A percentile compares a stretch with the other conserved stretches of the same genome.
Evolutionary conservation across 2,329 filamentous ascomycete species (phyloP).

Genomic region (Neospermospora avenae): DNA sequence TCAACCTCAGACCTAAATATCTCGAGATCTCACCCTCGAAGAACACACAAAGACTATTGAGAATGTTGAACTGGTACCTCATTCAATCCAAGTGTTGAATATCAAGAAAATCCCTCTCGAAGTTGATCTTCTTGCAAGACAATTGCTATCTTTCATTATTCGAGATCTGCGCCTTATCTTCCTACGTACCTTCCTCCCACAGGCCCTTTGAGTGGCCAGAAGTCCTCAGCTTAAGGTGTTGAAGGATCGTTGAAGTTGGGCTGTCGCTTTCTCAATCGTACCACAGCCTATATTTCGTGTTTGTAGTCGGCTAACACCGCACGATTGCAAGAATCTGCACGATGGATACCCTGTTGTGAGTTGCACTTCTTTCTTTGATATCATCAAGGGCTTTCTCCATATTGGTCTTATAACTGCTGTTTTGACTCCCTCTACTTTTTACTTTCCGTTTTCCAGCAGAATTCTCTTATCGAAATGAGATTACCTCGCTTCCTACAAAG

Average conservation of each 20-base stretch:
- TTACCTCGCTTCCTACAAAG: background rate
- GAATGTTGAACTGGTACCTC: background rate
- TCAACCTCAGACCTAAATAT: background rate
- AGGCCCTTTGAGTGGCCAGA: background rate
- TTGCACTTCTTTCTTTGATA: slow-evolving; percentile 1
- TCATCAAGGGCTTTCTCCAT: background rate
- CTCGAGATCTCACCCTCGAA: background rate
- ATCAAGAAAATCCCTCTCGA: background rate
- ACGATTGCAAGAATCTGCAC: background rate
- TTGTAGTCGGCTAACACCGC: background rate
- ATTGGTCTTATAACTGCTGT: background rate
- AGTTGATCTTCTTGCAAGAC: background rate
- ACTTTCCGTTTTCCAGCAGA: background rate
- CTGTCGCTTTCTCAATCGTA: background rate
- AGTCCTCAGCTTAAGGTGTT: background rate
- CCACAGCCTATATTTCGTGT: background rate
- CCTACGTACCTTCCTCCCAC: background rate
- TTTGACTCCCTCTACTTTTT: background rate
- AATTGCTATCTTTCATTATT: background rate
- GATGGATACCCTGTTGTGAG: slow-evolving; percentile 50
- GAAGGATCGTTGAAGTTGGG: background rate
- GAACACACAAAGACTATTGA: background rate
- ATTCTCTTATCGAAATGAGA: background rate
- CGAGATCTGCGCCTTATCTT: background rate
- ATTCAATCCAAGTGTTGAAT: no score